Base-by-base conservation (phyloP, 2,329 filamentous ascomycete species). In the Teratosphaeria destructans region DNA sequence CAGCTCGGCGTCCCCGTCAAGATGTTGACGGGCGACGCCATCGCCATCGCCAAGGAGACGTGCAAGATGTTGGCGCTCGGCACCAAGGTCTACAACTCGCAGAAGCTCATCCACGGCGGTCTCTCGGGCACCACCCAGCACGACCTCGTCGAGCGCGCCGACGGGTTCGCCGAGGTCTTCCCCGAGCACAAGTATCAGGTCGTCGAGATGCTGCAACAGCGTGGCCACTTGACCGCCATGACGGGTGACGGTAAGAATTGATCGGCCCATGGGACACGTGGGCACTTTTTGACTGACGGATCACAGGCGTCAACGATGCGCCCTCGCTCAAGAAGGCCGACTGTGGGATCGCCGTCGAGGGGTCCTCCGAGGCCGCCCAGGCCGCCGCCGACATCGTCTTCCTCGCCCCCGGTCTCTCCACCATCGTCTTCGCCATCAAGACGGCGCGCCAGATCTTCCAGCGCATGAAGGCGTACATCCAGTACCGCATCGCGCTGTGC, bases 11-110 rank as follows among this genome's bases (percentile, higher is more conserved):
- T 90, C 37, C 84, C 83, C 65, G 87, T 90, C 67, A 90, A 90
- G 83, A 90, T 90, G 87, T 79, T 90, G 75, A 90, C 87, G 77
- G 87, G 87, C 82, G 87, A 90, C 72, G 87, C 87, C 65, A 87
- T 89, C 68, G 86, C 87, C 68, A 90, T 90, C 66, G 87, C 87
- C 61, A 89, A 89, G 79, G 87, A 90, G 77, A 90, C 87, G 66
- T 90, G 87, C 82, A 88, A 89, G 79, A 89, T 89, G 85, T 81
- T 90, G 73, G 85, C 86, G 66, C 83, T 90, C 61, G 86, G 86
- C 68, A 89, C 87, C 73, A 89, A 89, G 80, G 87, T 90, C 66
- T 90, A 90, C 80, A 88, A 89, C 79, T 89, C 87, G 61, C 84
- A 87, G 72, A 86, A 85, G 77, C 82, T 90, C 65, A 88, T 89